Evolutionary conservation across 2,329 filamentous ascomycete species (phyloP), one percentile per base, ranked within the genome.

Genomic region (Sarocladium strictum): DNA sequence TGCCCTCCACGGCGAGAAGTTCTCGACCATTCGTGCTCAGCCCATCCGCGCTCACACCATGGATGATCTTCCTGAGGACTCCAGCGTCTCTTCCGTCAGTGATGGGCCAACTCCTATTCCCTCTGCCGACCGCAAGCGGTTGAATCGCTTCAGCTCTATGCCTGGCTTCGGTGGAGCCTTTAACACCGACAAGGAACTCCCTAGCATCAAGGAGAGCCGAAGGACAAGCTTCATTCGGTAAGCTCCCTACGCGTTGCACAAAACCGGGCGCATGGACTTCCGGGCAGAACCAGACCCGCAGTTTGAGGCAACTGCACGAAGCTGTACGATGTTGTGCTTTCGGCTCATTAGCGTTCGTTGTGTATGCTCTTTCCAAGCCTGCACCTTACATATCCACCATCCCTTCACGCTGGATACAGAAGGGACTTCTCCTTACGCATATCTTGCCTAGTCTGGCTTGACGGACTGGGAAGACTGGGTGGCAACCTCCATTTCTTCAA

Each of bases 81-180:
- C 23, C 35, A 45, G 32, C 37, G 37, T 60, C 37, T 49, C 63
- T 3, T 55, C 64, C 9, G 50, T 26, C 33, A 40, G 35, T 21
- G 50, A 53, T 35, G 35, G 50, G 14, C 50, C 50, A 27, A 19
- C 50, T 14, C 5, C 32, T 3, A 38, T 53, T 27, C 56, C 69
- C 35, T 66, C 53, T 41, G 43, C 51, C 19, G 54, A 56, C 29
- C 74, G 77, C 59, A 81, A 80, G 72, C 71, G 72, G 55, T 58
- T 79, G 62, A 78, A 79, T 69, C 72, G 80, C 53, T 77, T 80
- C 69, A 80, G 76, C 57, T 76, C 77, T 24, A 80, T 83, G 69
- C 75, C 80, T 3, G 75, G 76, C 45, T 82, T 83, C 55, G 76
- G 77, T 19, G 60, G 64, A 43, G 58, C 56, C 35, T 75, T 73